Evolutionary conservation across 2,329 filamentous ascomycete species (phyloP), one percentile per base, ranked within the genome.

Genomic region (Ceratocystis papillata): DNA sequence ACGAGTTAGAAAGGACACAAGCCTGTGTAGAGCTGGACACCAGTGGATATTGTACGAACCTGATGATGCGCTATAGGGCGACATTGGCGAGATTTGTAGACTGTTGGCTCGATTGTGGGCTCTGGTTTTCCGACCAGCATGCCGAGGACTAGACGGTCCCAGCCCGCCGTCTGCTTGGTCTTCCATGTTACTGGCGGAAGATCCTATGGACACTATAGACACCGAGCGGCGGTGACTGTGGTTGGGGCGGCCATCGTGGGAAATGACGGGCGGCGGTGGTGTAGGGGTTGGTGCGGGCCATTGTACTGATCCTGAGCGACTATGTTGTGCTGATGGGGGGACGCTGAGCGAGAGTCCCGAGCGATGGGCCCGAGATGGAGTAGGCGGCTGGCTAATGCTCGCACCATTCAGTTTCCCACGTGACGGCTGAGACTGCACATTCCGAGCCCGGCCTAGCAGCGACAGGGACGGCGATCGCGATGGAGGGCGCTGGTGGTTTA

Each of bases 81-180:
- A 85, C 79, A 69, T 84, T 73, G 70, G 68, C 44, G 72, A 71
- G 12, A 93, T 87, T 74, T 96, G 91, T 68, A 96, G 77, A 77
- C 91, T 96, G 28, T 89, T 84, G 46, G 90, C 90, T 64, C 91
- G 82, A 61, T 81, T 84, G 78, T 96, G 91, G 3, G 86, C 83
- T 70, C 84, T 50, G 4, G 62, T 33, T 33, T 64, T 46, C n/a
- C 64, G 61, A 4, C 64, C 65, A 59, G 63, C 62, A 30, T 64
- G 28, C 46, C 64, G 63, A 28, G 65, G 61, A 33, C 68, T 65
- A 8, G 53, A 55, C 48, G 62, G 55, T 46, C 65, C 53, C 48
- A 61, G 41, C 20, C 62, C 57, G 33, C 44, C 28, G 25, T 68
- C 67, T 22, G 71, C 70, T 55, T 79, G 76, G 55, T 81, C 81